Base-by-base conservation (phyloP, 352 stramenopile species). In the Globisporangium mamillatum region DNA sequence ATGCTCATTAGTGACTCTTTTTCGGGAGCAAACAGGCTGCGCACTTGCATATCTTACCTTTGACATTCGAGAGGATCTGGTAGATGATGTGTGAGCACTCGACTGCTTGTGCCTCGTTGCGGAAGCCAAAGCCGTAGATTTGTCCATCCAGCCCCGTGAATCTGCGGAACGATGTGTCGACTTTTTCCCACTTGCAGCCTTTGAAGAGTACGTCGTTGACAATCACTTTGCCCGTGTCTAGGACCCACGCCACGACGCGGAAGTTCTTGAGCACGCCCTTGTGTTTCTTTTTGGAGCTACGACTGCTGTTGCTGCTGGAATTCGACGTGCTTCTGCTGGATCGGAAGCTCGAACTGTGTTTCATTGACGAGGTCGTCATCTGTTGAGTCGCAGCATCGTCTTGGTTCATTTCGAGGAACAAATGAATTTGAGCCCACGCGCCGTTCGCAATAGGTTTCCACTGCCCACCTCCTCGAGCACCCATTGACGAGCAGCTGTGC, bases 151-250 rank as follows among this genome's bases (percentile, higher is more conserved):
- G 62, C 10, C 54, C 73, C 36, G 70, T 71, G 54, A 89, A 81
- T 44, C 81, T 71, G n/a, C 80, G 76, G 29, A 90, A 76, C 18
- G 64, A 58, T 16, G 63, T 63, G 48, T 80, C 71, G 36, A 82
- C 73, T 12, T 57, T 68, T 62, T 75, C 73, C 80, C 82, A 90
- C 61, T 67, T 73, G 60, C 82, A 90, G 16, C 72, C 69, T 56
- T 54, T 46, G 38, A 60, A 48, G 32, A 90, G 58, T 24, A 76
- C 50, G 67, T 88, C 80, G 61, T 88, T 88, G 44, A 89, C 64
- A 20, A 90, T 74, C 24, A 90, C 77, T 61, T 73, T 70, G 16
- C 78, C 82, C 9, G 78, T 84, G 60, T 90, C 80, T 27, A 88
- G 64, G 14, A 89, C 66, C 82, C 82, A 90, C 27, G 73, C 80